phyloP scores from a whole-genome alignment of 495 filamentous ascomycete genomes.

The Cercophora scortea region DNA sequence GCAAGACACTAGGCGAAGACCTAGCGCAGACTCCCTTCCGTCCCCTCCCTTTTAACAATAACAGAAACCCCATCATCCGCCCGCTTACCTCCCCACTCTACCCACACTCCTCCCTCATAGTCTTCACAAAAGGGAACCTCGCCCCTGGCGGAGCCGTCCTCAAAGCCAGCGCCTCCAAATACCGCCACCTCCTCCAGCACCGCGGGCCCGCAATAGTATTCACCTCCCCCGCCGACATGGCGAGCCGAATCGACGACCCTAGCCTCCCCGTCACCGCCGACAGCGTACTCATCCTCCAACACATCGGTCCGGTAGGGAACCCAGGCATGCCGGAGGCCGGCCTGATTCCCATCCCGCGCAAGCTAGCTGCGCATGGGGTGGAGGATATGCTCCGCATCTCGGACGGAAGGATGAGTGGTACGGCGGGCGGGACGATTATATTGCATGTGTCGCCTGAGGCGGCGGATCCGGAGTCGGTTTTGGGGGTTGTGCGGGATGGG shows the following conservation, averaged over 20 bases:
- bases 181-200: conserved; percentile 42
- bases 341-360: conserved; percentile 56
- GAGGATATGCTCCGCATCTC: conserved; percentile 59
- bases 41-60: conserved; percentile 22
- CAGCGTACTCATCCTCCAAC: conserved; percentile 52
- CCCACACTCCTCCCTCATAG: conserved; percentile 45
- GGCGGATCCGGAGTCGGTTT: conserved; percentile 44
- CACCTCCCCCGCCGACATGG: conserved; percentile 46
- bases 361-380: conserved; percentile 50
- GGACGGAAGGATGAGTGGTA: conserved; percentile 63
- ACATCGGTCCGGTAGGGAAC: conserved; percentile 57
- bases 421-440: conserved; percentile 60
- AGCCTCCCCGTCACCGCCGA: conserved; percentile 41
- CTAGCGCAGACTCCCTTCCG: conserved; percentile 41
- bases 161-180: conserved; percentile 56
- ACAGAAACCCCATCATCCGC: conserved; percentile 36
- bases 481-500: conserved; percentile 53
- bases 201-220: conserved; percentile 53
- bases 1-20: conserved; percentile 49
- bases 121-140: conserved; percentile 47
- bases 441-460: conserved; percentile 59
- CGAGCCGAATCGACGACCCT: conserved; percentile 49
- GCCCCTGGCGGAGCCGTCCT: conserved; percentile 46
- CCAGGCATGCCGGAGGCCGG: conserved; percentile 66
- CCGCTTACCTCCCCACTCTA: conserved; percentile 47